phyloP scores from a whole-genome alignment of 2,329 filamentous ascomycete species.

The Talaromyces amestolkiae region DNA sequence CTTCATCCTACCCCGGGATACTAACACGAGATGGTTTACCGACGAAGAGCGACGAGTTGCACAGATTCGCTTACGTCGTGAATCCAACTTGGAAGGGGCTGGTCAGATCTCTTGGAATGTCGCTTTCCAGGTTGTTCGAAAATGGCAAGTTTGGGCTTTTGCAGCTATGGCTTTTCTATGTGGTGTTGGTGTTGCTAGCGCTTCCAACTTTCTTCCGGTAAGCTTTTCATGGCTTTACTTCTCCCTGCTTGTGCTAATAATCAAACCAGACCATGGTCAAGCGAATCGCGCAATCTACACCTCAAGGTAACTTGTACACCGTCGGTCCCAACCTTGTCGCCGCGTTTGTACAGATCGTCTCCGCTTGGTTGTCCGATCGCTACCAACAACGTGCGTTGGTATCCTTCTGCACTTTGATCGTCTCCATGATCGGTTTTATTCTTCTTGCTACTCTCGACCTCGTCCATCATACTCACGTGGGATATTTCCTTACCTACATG shows the following conservation, averaged over 20 bases:
- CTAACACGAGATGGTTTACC: slow-evolving; percentile 42
- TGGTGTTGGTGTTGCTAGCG: slow-evolving; percentile 14
- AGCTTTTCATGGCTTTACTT: not conserved
- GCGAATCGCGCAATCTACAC: slow-evolving; percentile 44
- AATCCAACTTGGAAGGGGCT: slow-evolving; percentile 4
- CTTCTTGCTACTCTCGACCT: slow-evolving; percentile 14
- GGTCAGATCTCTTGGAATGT: slow-evolving; percentile 12
- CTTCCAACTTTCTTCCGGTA: slow-evolving; percentile 16
- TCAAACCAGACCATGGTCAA: slow-evolving; percentile 37
- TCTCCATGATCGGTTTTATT: slow-evolving; percentile 15
- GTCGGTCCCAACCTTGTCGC: slow-evolving; percentile 51
- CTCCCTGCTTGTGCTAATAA: not conserved
- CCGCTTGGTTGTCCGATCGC: slow-evolving; percentile 12
- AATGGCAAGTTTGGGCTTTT: slow-evolving; percentile 14
- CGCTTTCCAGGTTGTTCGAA: not conserved
- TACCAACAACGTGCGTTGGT: slow-evolving; percentile 16
- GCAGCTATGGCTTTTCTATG: slow-evolving; percentile 12
- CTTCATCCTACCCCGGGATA: slow-evolving; percentile 32
- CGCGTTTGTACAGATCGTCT: slow-evolving; percentile 37
- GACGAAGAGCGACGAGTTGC: slow-evolving; percentile 26
- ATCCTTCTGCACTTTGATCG: not conserved
- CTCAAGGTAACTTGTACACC: slow-evolving; percentile 51
- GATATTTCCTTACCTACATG: slow-evolving; percentile 17
- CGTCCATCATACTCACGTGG: slow-evolving; percentile 8
- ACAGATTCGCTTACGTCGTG: not conserved